Evolutionary conservation across 2,329 filamentous ascomycete genomes (phyloP).

Genomic region (Tolypocladium sp.): DNA sequence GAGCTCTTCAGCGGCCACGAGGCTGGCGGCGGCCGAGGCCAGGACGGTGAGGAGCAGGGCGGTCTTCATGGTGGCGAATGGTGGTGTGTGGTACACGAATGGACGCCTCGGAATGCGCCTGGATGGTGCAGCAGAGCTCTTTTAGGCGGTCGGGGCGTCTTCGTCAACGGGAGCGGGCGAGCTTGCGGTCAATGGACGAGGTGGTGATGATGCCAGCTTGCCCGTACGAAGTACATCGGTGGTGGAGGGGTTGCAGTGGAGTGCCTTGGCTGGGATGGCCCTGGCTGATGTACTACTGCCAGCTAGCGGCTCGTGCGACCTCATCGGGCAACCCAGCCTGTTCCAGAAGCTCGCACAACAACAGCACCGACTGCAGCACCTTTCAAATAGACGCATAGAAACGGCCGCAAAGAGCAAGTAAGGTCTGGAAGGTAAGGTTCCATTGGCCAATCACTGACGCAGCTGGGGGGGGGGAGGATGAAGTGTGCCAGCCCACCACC

Average conservation of each 20-base stretch:
- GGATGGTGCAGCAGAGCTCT: neutral
- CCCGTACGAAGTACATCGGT: neutral
- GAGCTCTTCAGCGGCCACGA: slow-evolving; percentile 51
- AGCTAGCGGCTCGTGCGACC: neutral
- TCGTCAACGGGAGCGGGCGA: neutral
- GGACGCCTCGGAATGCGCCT: neutral
- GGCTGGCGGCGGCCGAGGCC: slow-evolving; percentile 39
- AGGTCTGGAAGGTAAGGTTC: neutral
- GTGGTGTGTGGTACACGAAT: neutral
- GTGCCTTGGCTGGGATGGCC: neutral
- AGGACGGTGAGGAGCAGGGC: slow-evolving; percentile 39
- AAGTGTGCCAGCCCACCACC: neutral
- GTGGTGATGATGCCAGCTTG: neutral
- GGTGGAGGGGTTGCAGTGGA: neutral
- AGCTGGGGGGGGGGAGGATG: neutral
- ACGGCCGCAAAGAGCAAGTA: neutral
- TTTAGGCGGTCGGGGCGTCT: neutral
- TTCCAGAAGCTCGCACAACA: neutral
- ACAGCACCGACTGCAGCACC: neutral
- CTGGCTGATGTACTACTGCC: neutral
- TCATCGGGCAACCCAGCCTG: neutral
- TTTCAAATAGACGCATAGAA: neutral
- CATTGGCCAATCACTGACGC: neutral
- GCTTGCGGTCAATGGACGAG: neutral
- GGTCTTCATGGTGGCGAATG: slow-evolving; percentile 36